phyloP scores from a whole-genome alignment of 192 early-diverging fungal species.

The Borealophlyctis nickersoniae region DNA sequence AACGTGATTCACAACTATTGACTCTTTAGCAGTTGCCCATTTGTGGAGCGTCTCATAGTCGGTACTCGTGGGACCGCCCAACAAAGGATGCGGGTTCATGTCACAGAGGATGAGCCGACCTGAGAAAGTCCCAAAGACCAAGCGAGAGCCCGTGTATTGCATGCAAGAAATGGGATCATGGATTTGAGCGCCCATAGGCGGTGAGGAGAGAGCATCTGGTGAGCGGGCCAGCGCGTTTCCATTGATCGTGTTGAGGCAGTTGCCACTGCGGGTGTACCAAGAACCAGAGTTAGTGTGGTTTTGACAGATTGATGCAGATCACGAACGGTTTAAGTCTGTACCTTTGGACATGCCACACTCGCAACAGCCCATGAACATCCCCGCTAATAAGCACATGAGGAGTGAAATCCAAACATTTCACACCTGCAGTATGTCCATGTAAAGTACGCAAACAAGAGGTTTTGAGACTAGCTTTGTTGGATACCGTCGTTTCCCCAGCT shows the following conservation, averaged over 20 bases:
- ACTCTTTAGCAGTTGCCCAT: conserved; percentile 4
- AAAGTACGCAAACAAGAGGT: conserved; percentile 27
- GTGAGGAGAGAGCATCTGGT: neutral
- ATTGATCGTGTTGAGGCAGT: conserved; percentile 27
- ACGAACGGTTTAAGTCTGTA: too few species aligned
- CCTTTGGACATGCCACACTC: conserved; percentile 39
- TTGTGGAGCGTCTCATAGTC: conserved; percentile 13
- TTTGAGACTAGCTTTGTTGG: too few species aligned
- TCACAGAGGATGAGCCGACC: conserved; percentile 23
- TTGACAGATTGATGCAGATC: conserved; percentile 9
- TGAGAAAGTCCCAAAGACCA: conserved; percentile 28
- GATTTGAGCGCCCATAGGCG: neutral
- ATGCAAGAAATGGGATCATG: conserved; percentile 31
- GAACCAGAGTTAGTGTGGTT: too few species aligned
- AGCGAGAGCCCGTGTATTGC: conserved; percentile 4
- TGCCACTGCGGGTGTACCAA: conserved; percentile 25
- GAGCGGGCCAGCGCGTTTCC: conserved; percentile 2
- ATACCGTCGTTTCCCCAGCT: too few species aligned
- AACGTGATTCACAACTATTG: conserved; percentile 9
- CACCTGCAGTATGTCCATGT: conserved; percentile 27
- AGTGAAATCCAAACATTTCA: conserved; percentile 39
- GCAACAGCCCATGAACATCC: conserved; percentile 28
- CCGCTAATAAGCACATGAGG: conserved; percentile 24
- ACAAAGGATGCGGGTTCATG: conserved; percentile 3
- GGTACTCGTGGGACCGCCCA: neutral